A percentile compares a stretch with the other conserved stretches of the same genome.
Conservation (phyloP, 179 eudicot genomes). For the Heliamphora ciliata region DNA sequence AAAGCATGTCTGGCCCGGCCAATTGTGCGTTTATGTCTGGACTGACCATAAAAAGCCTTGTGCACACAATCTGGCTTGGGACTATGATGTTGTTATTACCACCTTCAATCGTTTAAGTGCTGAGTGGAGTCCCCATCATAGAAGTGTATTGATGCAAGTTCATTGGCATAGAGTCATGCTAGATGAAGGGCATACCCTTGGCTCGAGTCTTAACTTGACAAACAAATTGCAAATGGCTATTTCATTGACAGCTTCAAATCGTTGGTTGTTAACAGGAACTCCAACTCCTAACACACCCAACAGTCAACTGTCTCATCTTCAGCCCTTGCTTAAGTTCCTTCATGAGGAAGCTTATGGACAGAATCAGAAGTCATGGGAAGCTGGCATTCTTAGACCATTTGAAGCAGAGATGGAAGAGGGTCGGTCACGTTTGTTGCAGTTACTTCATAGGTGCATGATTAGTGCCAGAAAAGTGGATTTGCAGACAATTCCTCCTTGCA, state of each 20-base stretch:
- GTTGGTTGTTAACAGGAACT: conserved; percentile 94
- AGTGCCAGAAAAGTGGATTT: conserved; percentile 88
- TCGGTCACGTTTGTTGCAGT: conserved; percentile 58
- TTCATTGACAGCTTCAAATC: conserved; percentile 73
- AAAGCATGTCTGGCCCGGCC: conserved; percentile 75
- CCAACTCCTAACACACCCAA: conserved; percentile 95
- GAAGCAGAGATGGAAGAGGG: conserved; percentile 96
- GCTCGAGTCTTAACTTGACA: conserved; percentile 77
- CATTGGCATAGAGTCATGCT: conserved; percentile 88
- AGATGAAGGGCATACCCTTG: conserved; percentile 98
- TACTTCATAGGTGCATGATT: conserved; percentile 87
- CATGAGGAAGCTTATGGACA: conserved; percentile 83
- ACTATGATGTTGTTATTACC: conserved; percentile 87
- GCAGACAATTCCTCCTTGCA: conserved; percentile 83
- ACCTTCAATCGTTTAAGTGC: conserved; percentile 84
- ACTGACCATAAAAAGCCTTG: conserved; percentile 66
- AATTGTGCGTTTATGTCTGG: conserved; percentile 73
- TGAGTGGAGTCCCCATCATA: conserved; percentile 74
- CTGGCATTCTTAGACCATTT: conserved; percentile 78
- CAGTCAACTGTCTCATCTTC: conserved; percentile 80
- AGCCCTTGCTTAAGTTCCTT: conserved; percentile 81
- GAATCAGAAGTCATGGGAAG: conserved; percentile 79
- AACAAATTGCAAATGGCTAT: conserved; percentile 86
- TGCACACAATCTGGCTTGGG: conserved; percentile 89
- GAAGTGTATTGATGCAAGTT: conserved; percentile 78